Evolutionary conservation across 257 asterid genomes (phyloP), one percentile per base, ranked within the genome.

Genomic region (Cordia subcordata): DNA sequence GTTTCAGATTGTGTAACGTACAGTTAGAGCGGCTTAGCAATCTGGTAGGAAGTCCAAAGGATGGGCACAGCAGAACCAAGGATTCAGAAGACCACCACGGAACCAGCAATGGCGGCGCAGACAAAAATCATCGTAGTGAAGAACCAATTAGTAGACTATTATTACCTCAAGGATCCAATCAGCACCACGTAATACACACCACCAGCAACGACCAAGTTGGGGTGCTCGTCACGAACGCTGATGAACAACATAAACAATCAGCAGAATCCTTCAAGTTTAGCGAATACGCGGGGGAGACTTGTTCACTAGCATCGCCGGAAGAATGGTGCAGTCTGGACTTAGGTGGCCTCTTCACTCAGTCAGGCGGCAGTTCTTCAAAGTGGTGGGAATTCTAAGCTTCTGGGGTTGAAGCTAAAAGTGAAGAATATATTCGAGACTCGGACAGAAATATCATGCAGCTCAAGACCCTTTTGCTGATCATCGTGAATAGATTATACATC

Each of bases 301-400:
- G 9, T 39, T 75, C 81, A 14, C 49, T 69, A 45, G 47, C 65
- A 13, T 72, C 78, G 16, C 76, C 69, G 11, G 78, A 69, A 44
- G 75, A 81, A 53, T 83, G 85, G 83, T 63, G 80, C 2, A 55
- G 42, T 35, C 71, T 79, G 37, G 75, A 74, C n/a, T 69, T 77
- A 6, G 66, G 70, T 66, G 77, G 65, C 58, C 52, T 70, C 1
- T 69, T 74, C 2, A 57, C 74, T 47, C 77, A 68, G 35, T 47
- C 67, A 14, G 38, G 51, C 63, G 67, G 20, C 22, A 61, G 63
- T 45, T 57, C 49, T 53, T 20, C 23, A 61, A 73, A 75, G 45
- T 84, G 83, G 86, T 81, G 84, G 86, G 91, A 75, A 52, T 81
- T 84, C 70, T 79, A 77, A 70, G 69, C 76, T 60, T 53, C 47